A percentile compares a stretch with the other conserved stretches of the same genome.
These are phyloP conservation scores for Colletotrichum sp. DNA, from an alignment of 2,329 filamentous ascomycete species.

Conservation along the genomic window DNA sequence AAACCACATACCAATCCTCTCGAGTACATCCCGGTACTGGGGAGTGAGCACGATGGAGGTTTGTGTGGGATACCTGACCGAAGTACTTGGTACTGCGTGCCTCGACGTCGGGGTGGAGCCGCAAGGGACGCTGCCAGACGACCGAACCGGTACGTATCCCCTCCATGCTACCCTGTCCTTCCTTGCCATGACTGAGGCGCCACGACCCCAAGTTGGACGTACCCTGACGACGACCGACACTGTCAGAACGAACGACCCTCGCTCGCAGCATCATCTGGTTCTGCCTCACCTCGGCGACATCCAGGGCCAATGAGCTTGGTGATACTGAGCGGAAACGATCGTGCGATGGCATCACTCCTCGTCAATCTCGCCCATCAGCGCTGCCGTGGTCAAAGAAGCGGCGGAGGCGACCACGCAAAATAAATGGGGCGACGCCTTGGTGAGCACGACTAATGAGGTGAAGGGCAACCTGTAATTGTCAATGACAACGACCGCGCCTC, in stretches of 20 bases:
- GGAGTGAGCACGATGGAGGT: background rate
- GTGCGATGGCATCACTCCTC: background rate
- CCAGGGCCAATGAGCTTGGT: background rate
- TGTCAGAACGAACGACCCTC: background rate
- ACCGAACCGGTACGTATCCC: background rate
- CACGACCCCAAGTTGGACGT: background rate
- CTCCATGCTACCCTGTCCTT: background rate
- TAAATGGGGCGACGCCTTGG: background rate
- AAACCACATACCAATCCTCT: conserved; percentile 8
- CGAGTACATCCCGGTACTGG: background rate
- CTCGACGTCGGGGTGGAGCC: conserved; percentile 10
- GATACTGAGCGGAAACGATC: background rate
- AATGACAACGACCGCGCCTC: background rate
- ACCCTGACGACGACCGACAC: background rate
- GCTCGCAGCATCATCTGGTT: background rate
- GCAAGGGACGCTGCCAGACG: conserved; percentile 5
- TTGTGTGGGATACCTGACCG: background rate
- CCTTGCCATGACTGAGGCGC: background rate
- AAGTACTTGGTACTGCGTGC: background rate
- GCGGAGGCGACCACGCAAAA: background rate
- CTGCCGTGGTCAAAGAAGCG: background rate
- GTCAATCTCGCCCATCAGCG: background rate
- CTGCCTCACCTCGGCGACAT: background rate
- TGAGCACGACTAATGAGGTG: background rate
- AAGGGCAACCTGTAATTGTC: background rate